Conservation (phyloP, 805 yeast species). For the Komagataella ulmi region DNA sequence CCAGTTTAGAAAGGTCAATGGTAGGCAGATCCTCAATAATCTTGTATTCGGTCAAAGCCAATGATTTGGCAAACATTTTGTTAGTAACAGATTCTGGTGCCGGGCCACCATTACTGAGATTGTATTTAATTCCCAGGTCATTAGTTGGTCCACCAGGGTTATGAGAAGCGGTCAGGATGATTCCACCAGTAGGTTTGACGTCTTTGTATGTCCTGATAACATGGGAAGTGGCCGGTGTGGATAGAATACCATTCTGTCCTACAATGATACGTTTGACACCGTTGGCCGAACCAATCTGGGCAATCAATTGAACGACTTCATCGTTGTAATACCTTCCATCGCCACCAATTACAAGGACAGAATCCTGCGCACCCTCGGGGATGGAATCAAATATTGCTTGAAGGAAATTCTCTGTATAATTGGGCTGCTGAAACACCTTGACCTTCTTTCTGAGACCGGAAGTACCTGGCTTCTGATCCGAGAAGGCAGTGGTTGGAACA, state of each 20-base stretch:
- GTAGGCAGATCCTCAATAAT: slow-evolving; percentile 42
- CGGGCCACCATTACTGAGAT: slow-evolving; percentile 92
- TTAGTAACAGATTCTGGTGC: slow-evolving; percentile 94
- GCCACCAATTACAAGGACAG: slow-evolving; percentile 87
- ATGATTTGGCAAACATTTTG: slow-evolving; percentile 64
- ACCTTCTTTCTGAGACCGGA: slow-evolving; percentile 94
- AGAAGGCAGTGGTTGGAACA: slow-evolving; percentile 60
- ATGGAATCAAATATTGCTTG: slow-evolving; percentile 78
- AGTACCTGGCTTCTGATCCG: slow-evolving; percentile 95
- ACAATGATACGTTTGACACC: slow-evolving; percentile 76
- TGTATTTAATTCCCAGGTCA: slow-evolving; percentile 93
- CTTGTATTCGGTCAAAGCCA: slow-evolving; percentile 44
- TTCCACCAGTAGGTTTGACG: slow-evolving; percentile 75
- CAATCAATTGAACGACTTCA: slow-evolving; percentile 67
- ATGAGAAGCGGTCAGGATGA: slow-evolving; percentile 90
- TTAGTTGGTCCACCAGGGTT: slow-evolving; percentile 94
- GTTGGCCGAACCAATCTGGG: slow-evolving; percentile 79
- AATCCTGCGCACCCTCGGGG: slow-evolving; percentile 71
- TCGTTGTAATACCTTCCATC: slow-evolving; percentile 92
- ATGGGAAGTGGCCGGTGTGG: slow-evolving; percentile 96
- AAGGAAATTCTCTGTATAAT: slow-evolving; percentile 88
- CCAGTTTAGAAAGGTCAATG: slow-evolving; percentile 52
- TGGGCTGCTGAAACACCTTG: slow-evolving; percentile 56
- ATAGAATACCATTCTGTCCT: slow-evolving; percentile 79
- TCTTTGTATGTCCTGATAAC: slow-evolving; percentile 56